Conservation (phyloP, 2,329 filamentous ascomycete species). For the Pyricularia grisea region DNA sequence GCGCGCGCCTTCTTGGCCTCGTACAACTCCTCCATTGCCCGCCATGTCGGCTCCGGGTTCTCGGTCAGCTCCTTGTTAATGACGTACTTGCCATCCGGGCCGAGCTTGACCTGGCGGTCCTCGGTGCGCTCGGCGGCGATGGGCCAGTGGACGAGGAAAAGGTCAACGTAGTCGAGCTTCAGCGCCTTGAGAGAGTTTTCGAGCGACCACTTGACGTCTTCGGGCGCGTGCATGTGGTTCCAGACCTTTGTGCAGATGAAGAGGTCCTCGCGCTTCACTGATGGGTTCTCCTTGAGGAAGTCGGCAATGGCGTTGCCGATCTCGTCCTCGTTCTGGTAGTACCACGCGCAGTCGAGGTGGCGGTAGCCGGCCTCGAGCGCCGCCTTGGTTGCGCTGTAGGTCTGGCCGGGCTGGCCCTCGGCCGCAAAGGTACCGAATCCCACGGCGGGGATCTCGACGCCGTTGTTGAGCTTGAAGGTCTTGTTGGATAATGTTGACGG, state of each 20-base stretch:
- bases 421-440: conserved; percentile 31
- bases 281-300: conserved; percentile 14
- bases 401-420: conserved; percentile 8
- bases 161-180: conserved; percentile 34
- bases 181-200: conserved; percentile 31
- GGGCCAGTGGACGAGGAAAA: conserved; percentile 42
- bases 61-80: conserved; percentile 2
- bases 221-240: conserved; percentile 42
- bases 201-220: conserved; percentile 21
- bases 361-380: conserved; percentile 10
- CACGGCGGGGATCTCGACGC: conserved; percentile 48
- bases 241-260: conserved; percentile 54
- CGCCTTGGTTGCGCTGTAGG: background rate
- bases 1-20: conserved; percentile 41
- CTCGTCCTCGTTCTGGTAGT: conserved; percentile 39
- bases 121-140: conserved; percentile 8
- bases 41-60: conserved; percentile 39
- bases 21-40: conserved; percentile 50
- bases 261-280: conserved; percentile 33
- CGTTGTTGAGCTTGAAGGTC: conserved; percentile 32
- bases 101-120: background rate
- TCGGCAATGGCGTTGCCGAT: conserved; percentile 36
- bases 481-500: background rate
- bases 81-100: conserved; percentile 2
- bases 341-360: conserved; percentile 2